These are phyloP conservation scores for Stellera chamaejasme DNA, from an alignment of 345 rosid species.

Conservation along the genomic window DNA sequence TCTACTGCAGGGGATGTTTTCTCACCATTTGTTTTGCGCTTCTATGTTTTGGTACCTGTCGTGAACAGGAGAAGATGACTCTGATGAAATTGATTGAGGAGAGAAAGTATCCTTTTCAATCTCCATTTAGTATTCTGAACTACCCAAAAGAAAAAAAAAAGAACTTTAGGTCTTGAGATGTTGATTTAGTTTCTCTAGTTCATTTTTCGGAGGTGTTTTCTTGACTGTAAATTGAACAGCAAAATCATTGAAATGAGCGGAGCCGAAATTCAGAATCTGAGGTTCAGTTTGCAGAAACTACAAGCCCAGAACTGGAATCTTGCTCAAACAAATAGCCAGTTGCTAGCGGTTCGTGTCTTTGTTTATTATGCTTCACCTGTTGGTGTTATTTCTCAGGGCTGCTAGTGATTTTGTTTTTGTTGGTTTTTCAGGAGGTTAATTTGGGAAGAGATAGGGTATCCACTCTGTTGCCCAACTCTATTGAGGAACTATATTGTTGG, in stretches of 20 bases:
- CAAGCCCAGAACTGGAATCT: constrained; percentile 56
- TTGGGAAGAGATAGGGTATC: constrained; percentile 45
- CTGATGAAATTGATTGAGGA: constrained; percentile 59
- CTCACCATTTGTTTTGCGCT: not conserved
- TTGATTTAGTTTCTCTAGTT: too few species aligned
- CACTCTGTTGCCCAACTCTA: not conserved
- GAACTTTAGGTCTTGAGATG: not conserved
- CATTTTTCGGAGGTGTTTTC: constrained; percentile 7
- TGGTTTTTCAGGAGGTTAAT: constrained; percentile 43
- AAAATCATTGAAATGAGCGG: constrained; percentile 49
- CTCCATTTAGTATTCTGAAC: not conserved
- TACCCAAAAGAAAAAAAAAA: too few species aligned
- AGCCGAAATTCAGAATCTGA: constrained; percentile 36
- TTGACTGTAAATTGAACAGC: constrained; percentile 28
- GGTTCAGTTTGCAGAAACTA: constrained; percentile 34
- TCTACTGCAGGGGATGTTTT: not conserved
- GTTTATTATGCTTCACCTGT: not conserved
- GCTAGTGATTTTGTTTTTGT: constrained; percentile 5
- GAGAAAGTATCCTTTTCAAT: constrained; percentile 57
- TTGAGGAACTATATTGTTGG: not conserved
- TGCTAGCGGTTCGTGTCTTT: constrained; percentile 40
- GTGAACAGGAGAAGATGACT: constrained; percentile 50
- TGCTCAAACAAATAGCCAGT: constrained; percentile 53
- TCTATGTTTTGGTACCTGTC: not conserved
- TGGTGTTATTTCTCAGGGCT: constrained; percentile 2